phyloP scores from a whole-genome alignment of 2,329 filamentous ascomycete species.

The Didymosphaeria variabile region DNA sequence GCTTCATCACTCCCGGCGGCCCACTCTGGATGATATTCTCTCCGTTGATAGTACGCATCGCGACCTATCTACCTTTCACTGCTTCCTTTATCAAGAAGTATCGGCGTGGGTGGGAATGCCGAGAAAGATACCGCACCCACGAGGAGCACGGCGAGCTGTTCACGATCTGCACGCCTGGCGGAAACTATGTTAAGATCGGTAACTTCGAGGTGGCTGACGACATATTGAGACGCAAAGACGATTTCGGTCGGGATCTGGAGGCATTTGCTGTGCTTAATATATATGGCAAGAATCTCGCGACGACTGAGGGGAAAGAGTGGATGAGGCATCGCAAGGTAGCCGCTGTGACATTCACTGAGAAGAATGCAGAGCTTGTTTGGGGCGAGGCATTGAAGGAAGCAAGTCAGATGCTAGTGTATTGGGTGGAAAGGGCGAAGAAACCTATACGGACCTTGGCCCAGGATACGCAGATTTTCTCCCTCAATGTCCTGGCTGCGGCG shows the following conservation, averaged over 20 bases:
- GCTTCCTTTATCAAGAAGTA: conserved; percentile 13
- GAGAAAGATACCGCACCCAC: conserved; percentile 17
- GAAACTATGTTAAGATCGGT: conserved; percentile 20
- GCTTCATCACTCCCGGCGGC: conserved; percentile 10
- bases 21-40: conserved; percentile 22
- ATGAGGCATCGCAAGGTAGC: conserved; percentile 27
- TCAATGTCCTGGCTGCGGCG: conserved; percentile 10
- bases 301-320: conserved; percentile 26
- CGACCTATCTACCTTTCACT: conserved; percentile 18
- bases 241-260: conserved; percentile 23
- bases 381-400: conserved; percentile 21
- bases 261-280: conserved; percentile 23
- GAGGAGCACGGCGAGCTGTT: conserved; percentile 20
- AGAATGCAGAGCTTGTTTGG: conserved; percentile 30
- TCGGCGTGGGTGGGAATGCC: conserved; percentile 22
- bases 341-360: conserved; percentile 27
- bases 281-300: conserved; percentile 24
- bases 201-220: conserved; percentile 18
- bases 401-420: conserved; percentile 23
- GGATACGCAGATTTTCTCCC: conserved; percentile 10
- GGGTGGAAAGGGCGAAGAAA: conserved; percentile 14
- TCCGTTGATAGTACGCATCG: conserved; percentile 6
- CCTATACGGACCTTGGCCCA: conserved; percentile 16
- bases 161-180: conserved; percentile 20
- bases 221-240: conserved; percentile 21